Evolutionary conservation across 768 basidiomycete species (phyloP), one percentile per base, ranked within the genome.

Genomic region (Kockovaella imperatae): DNA sequence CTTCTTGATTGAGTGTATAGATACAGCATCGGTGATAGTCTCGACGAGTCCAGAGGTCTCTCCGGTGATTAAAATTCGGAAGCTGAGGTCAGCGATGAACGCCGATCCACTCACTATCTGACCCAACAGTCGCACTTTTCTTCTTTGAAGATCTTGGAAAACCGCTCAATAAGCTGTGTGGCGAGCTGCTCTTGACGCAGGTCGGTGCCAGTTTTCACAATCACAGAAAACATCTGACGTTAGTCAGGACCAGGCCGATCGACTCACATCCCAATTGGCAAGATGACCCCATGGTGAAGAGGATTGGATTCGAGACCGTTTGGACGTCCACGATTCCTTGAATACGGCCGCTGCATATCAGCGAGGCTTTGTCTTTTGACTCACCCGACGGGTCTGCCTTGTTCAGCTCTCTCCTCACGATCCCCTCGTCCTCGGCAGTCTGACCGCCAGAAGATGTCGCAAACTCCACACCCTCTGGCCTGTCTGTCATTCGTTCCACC

Each of bases 1-100:
- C 73, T 99, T 99, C 77, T 99, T 99, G 71, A 99, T 95, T 1
- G 95, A 97, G 68, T 99, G 95, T 58, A 99, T 88, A 4, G 95
- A 97, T 0, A 97, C 89, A 0, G 93, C 86, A 59, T 99, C 95
- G 3, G 89, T 96, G 56, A 99, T 96, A 0, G 95, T 99, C 73
- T 99, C 95, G 0, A 99, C 88, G 42, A 99, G 72, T 20, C 91
- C 95, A 11, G 95, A 96, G 2, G 80, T 80, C 38, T 84, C 86
- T 4, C 91, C 90, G 1, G 90, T 95, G 53, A 96, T 93, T 50
- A 96, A 72, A 50, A 99, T 99, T 3, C 87, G 83, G 78, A 97
- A 97, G 72, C 91, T 95, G 59, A 0, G 11, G 13, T 47, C 18
- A 50, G 15, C 5, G n/a, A n/a, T n/a, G n/a, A n/a, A n/a, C n/a